Evolutionary conservation across 2,329 filamentous ascomycete genomes (phyloP).

Genomic region (Monosporascus sp.): DNA sequence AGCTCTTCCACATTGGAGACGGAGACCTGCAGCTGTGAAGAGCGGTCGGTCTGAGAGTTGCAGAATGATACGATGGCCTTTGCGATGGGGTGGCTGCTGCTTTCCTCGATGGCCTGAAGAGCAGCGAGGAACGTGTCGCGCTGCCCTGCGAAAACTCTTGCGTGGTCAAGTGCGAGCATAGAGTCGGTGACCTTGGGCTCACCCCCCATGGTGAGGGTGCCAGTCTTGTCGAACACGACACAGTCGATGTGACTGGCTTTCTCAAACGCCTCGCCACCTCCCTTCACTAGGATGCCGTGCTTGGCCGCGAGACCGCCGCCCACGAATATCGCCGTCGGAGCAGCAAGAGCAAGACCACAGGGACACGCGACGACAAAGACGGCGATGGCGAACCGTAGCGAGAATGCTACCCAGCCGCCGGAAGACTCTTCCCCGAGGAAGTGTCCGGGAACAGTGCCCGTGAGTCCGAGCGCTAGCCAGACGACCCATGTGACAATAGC

Average conservation of each 20-base stretch:
- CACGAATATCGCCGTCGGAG: constrained; percentile 79
- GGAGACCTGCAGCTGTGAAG: constrained; percentile 19
- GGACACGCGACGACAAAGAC: constrained; percentile 86
- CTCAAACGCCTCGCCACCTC: constrained; percentile 80
- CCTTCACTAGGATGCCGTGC: constrained; percentile 75
- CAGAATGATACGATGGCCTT: constrained; percentile 64
- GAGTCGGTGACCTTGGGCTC: constrained; percentile 63
- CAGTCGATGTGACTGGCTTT: constrained; percentile 73
- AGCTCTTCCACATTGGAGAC: constrained; percentile 52
- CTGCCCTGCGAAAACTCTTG: constrained; percentile 12
- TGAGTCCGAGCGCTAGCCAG: constrained; percentile 62
- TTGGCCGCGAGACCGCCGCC: constrained; percentile 75
- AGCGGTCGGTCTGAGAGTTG: constrained; percentile 25
- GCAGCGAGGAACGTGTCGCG: constrained; percentile 40
- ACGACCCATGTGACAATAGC: constrained; percentile 66
- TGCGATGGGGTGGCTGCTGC: constrained; percentile 70
- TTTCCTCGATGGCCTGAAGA: constrained; percentile 59
- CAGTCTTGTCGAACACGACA: constrained; percentile 86
- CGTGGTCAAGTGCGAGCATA: constrained; percentile 29
- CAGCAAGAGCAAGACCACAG: constrained; percentile 78
- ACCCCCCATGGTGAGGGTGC: constrained; percentile 69
- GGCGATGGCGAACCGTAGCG: constrained; percentile 75
- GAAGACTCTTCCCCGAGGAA: constrained; percentile 46
- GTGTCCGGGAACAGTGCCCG: constrained; percentile 48
- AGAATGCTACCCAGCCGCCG: constrained; percentile 67